A percentile compares a stretch with the other conserved stretches of the same genome.
Evolutionary conservation across 2,329 filamentous ascomycete species (phyloP).

Genomic region (Zasmidium citrigriseum): DNA sequence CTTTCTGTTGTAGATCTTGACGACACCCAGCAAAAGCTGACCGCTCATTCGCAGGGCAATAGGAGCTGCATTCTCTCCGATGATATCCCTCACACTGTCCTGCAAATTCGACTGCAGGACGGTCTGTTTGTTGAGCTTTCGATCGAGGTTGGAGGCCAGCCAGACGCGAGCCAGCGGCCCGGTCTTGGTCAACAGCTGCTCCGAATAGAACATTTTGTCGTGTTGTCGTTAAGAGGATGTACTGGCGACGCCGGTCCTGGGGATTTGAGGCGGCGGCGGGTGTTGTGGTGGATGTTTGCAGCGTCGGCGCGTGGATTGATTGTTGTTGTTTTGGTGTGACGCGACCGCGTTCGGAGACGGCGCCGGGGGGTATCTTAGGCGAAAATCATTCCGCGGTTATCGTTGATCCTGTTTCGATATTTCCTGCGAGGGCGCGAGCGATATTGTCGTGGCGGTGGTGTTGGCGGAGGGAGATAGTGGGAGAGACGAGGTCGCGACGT

Average conservation of each 20-base stretch:
- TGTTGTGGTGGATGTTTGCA: slow-evolving; percentile 10
- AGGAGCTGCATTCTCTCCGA: slow-evolving; percentile 87
- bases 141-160: slow-evolving; percentile 96
- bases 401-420: neutral
- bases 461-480: neutral
- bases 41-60: slow-evolving; percentile 93
- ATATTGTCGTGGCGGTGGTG: neutral
- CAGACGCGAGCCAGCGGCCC: slow-evolving; percentile 96
- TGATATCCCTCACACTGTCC: slow-evolving; percentile 92
- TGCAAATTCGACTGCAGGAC: slow-evolving; percentile 93
- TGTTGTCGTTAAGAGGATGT: slow-evolving; percentile 6
- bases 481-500: neutral
- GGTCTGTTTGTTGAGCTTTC: slow-evolving; percentile 96
- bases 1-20: slow-evolving; percentile 96
- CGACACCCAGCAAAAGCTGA: slow-evolving; percentile 90
- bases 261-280: neutral
- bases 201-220: slow-evolving; percentile 87
- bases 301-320: slow-evolving; percentile 6
- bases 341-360: neutral
- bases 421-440: neutral
- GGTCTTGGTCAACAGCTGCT: slow-evolving; percentile 92
- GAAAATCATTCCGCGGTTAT: neutral
- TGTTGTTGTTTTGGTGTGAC: slow-evolving; percentile 16
- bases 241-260: slow-evolving; percentile 12
- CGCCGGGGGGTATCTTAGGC: neutral